These are phyloP conservation scores for Aspergillus clavatus DNA, from an alignment of 2,329 filamentous ascomycete genomes.

Conservation along the genomic window DNA sequence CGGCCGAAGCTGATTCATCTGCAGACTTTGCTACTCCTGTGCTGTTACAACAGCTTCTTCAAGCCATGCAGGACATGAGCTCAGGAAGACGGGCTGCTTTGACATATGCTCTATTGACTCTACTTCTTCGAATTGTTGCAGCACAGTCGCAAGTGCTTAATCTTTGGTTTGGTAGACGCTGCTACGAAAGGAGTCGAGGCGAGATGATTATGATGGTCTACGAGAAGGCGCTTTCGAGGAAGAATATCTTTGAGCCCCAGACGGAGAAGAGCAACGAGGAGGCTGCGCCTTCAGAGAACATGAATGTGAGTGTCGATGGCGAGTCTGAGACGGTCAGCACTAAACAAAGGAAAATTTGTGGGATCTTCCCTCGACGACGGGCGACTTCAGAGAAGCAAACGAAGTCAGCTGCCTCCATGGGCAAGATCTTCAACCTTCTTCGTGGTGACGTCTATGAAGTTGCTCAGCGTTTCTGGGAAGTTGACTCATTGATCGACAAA, in stretches of 20 bases:
- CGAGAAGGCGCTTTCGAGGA: constrained; percentile 68
- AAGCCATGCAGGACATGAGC: constrained; percentile 56
- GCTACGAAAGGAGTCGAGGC: constrained; percentile 77
- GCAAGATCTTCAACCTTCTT: constrained; percentile 86
- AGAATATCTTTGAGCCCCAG: constrained; percentile 46
- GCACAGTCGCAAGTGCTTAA: constrained; percentile 64
- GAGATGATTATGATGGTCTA: constrained; percentile 84
- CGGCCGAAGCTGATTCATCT: constrained; percentile 17
- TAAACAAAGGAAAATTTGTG: constrained; percentile 23
- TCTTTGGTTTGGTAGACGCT: constrained; percentile 77
- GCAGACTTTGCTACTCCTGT: constrained; percentile 58
- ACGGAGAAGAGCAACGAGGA: constrained; percentile 25
- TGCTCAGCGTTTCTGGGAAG: constrained; percentile 71
- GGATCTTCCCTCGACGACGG: constrained; percentile 21
- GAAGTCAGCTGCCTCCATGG: constrained; percentile 68
- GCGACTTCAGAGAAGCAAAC: constrained; percentile 24
- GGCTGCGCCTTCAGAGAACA: constrained; percentile 4
- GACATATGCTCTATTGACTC: constrained; percentile 60
- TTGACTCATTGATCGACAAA: constrained; percentile 67
- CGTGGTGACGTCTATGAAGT: constrained; percentile 49
- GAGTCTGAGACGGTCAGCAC: constrained; percentile 14
- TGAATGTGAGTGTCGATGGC: constrained; percentile 6
- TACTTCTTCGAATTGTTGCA: constrained; percentile 57
- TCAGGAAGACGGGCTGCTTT: constrained; percentile 54
- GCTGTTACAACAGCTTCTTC: constrained; percentile 66